Percentiles rank a stretch among this genome's conserved stretches.
These are phyloP conservation scores for Salix suchowensis DNA, from an alignment of 345 rosid species.

Conservation along the genomic window DNA sequence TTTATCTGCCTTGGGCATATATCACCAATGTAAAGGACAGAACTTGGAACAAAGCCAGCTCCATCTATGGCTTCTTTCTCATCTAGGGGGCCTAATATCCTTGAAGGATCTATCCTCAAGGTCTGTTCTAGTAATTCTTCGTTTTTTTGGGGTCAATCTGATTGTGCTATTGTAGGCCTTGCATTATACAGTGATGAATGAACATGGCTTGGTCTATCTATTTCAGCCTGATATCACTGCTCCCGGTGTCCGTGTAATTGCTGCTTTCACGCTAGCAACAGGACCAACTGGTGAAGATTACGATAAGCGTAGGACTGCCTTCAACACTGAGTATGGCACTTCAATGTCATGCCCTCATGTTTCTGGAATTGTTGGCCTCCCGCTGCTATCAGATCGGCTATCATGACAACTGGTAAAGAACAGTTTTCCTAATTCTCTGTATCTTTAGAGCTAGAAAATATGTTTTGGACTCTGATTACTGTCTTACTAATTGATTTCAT, in stretches of 20 bases:
- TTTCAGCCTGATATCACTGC: constrained; percentile 58
- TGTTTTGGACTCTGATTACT: background rate
- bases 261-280: constrained; percentile 29
- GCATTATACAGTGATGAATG: background rate
- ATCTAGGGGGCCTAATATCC: constrained; percentile 17
- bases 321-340: constrained; percentile 34
- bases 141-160: background rate
- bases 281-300: constrained; percentile 8
- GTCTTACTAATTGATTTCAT: background rate
- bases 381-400: constrained; percentile 43
- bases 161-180: background rate
- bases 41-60: constrained; percentile 7
- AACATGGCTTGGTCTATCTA: background rate
- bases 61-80: constrained; percentile 21
- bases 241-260: constrained; percentile 46
- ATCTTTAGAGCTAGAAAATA: background rate
- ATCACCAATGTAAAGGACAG: background rate
- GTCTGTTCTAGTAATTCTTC: constrained; percentile 1
- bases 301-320: constrained; percentile 33
- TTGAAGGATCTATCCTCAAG: constrained; percentile 42
- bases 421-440: background rate
- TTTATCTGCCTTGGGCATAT: background rate
- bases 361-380: constrained; percentile 46
- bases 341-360: constrained; percentile 61
- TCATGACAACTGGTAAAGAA: constrained; percentile 44